Percentiles rank a stretch among this genome's conserved stretches.
Conservation (phyloP, 2,329 filamentous ascomycete genomes). For the Colletotrichum eleusines region DNA sequence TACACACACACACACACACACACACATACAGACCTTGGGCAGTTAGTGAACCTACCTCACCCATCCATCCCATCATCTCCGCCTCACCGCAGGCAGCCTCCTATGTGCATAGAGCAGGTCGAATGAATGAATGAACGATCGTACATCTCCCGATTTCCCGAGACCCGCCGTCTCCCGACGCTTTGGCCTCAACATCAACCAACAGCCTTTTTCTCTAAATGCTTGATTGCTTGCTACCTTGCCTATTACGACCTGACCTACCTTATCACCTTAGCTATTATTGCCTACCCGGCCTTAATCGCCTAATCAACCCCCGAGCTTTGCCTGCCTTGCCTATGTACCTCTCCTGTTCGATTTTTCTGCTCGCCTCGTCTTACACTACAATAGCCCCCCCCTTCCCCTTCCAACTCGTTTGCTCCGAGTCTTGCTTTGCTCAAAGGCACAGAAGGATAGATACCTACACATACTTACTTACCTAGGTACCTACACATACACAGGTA, state of each 20-base stretch:
- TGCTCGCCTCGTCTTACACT: conserved; percentile 7
- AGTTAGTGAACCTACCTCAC: too few relatives aligned
- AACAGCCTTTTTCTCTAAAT: not conserved
- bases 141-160: not conserved
- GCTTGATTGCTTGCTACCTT: not conserved
- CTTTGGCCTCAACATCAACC: not conserved
- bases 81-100: not conserved
- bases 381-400: not conserved
- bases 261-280: too few relatives aligned
- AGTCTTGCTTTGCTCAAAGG: not conserved
- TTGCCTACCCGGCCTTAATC: not conserved
- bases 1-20: too few relatives aligned
- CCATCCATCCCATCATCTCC: too few relatives aligned
- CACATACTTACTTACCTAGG: too few relatives aligned
- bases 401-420: not conserved
- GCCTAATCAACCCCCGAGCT: not conserved
- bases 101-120: conserved; percentile 6
- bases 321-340: not conserved
- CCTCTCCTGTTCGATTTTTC: not conserved
- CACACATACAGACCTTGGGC: too few relatives aligned
- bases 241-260: not conserved
- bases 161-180: not conserved
- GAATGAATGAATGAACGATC: not conserved
- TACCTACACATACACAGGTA: too few relatives aligned
- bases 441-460: not conserved